Percentiles rank a stretch among this genome's conserved stretches.
Evolutionary conservation across 805 yeast species (phyloP).

Genomic region (Saccharomycopsis oosterbeekiorum): DNA sequence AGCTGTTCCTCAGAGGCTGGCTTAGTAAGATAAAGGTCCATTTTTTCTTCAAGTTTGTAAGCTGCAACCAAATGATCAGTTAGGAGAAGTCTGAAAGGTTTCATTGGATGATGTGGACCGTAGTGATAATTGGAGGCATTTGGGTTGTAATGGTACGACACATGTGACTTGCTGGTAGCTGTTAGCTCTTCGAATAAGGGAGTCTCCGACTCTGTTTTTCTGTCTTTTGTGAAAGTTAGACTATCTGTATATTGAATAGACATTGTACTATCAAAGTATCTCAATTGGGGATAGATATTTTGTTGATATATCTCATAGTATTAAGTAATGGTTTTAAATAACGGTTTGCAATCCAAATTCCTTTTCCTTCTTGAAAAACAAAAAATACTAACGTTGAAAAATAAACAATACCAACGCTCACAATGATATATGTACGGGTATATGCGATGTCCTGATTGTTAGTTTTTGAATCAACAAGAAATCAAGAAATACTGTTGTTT

Average conservation of each 20-base stretch:
- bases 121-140: slow-evolving; percentile 75
- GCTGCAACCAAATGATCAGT: slow-evolving; percentile 86
- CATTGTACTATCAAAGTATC: neutral
- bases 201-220: slow-evolving; percentile 30
- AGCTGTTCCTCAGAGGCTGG: slow-evolving; percentile 77
- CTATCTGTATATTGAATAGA: slow-evolving; percentile 15
- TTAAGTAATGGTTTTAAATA: too few species aligned
- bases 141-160: slow-evolving; percentile 83
- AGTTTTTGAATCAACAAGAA: neutral
- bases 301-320: too few species aligned
- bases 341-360: too few species aligned
- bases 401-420: neutral
- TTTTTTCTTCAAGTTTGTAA: slow-evolving; percentile 75
- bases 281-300: too few species aligned
- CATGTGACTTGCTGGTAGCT: slow-evolving; percentile 42
- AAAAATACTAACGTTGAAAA: too few species aligned
- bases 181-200: slow-evolving; percentile 40
- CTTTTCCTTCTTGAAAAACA: too few species aligned
- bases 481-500: neutral
- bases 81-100: slow-evolving; percentile 86
- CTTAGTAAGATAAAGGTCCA: slow-evolving; percentile 84
- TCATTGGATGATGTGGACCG: slow-evolving; percentile 97
- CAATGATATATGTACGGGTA: neutral
- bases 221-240: slow-evolving; percentile 32
- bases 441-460: neutral